These are phyloP conservation scores for Gymnopilus dilepis DNA, from an alignment of 768 basidiomycete species.

Conservation along the genomic window DNA sequence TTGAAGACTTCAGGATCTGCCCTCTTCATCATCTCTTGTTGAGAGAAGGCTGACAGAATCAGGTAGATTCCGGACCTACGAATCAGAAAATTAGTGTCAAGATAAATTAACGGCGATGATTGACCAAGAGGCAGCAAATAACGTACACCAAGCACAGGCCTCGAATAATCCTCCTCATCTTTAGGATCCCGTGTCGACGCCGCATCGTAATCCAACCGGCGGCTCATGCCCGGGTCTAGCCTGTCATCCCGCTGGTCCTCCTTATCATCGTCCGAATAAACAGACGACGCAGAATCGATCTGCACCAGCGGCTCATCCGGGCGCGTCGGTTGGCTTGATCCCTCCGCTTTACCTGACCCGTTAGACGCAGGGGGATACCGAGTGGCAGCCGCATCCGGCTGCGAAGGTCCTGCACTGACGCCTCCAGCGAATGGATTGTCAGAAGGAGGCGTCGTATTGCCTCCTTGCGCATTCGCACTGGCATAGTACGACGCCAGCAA, in stretches of 20 bases:
- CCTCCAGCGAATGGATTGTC: neutral
- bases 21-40: neutral
- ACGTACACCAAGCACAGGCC: slow-evolving; percentile 59
- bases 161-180: slow-evolving; percentile 63
- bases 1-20: no score
- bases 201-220: slow-evolving; percentile 37
- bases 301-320: slow-evolving; percentile 4
- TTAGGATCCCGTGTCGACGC: slow-evolving; percentile 37
- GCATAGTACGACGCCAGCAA: slow-evolving; percentile 28
- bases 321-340: neutral
- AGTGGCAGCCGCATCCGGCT: neutral
- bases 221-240: slow-evolving; percentile 49
- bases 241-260: slow-evolving; percentile 40
- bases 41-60: slow-evolving; percentile 40
- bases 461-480: neutral
- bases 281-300: slow-evolving; percentile 33
- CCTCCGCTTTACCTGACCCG: neutral
- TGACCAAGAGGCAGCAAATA: slow-evolving; percentile 1
- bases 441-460: slow-evolving; percentile 8
- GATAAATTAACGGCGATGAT: neutral
- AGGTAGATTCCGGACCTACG: slow-evolving; percentile 61
- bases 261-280: slow-evolving; percentile 39
- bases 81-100: neutral
- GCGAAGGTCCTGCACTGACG: neutral
- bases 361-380: slow-evolving; percentile 10